Percentiles rank a stretch among this genome's conserved stretches.
phyloP scores from a whole-genome alignment of 495 filamentous ascomycete species.

The Hypoxylon intermedium region DNA sequence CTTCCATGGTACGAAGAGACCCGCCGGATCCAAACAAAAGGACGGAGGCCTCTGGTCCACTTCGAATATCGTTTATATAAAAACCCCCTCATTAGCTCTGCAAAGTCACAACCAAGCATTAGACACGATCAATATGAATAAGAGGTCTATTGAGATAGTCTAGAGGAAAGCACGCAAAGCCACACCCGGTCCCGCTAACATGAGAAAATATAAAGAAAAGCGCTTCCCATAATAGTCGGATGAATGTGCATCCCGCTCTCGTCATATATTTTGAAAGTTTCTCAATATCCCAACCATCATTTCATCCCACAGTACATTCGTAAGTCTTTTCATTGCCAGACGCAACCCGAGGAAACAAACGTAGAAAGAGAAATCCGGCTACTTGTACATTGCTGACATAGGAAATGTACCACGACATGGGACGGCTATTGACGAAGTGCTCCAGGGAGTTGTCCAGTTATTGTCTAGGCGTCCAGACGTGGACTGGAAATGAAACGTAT shows the following conservation, averaged over 20 bases:
- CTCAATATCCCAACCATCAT: constrained; percentile 21
- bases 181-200: constrained; percentile 16
- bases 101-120: neutral
- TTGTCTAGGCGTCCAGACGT: neutral
- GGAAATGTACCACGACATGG: constrained; percentile 10
- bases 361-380: neutral
- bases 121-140: constrained; percentile 5
- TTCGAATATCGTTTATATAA: constrained; percentile 2
- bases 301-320: constrained; percentile 7
- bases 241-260: constrained; percentile 15
- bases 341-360: constrained; percentile 3
- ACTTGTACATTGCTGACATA: constrained; percentile 3
- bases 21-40: constrained; percentile 13
- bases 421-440: neutral
- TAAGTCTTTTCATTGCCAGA: constrained; percentile 16
- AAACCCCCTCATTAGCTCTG: neutral
- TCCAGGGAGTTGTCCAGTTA: neutral
- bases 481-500: constrained; percentile 17
- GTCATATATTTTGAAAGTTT: constrained; percentile 16
- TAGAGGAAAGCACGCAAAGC: constrained; percentile 31
- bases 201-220: constrained; percentile 13
- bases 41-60: constrained; percentile 11
- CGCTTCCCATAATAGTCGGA: constrained; percentile 17
- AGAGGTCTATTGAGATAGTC: constrained; percentile 31
- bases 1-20: constrained; percentile 14